Base-by-base conservation (phyloP, 2,329 filamentous ascomycete species). In the Microsporum canis region DNA sequence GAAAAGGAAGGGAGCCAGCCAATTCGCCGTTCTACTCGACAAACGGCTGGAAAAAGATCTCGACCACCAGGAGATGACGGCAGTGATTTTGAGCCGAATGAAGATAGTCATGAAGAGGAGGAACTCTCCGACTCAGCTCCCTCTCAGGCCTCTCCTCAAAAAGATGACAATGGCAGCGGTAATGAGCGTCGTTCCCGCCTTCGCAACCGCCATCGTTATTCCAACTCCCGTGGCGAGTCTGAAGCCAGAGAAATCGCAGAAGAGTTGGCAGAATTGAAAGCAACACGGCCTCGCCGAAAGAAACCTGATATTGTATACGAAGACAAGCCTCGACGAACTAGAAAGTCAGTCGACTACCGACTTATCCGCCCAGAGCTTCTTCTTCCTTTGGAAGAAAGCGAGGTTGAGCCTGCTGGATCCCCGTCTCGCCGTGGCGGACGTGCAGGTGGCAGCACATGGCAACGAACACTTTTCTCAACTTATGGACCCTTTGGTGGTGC, bases 401-500 rank as follows among this genome's bases (percentile, higher is more conserved):
- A 83, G 53, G 83, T 86, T 56, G 84, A 85, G 61, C 78, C 83
- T 7, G 83, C 82, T 4, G 83, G 88, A 5, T 87, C 88, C 2
- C 85, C 88, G 41, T 83, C 85, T 27, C 85, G 86, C 61, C 83
- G 84, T 63, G 84, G 84, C 65, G 84, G 88, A 55, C 83, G 84
- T 38, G 84, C 81, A 41, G 81, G 78, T 34, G 77, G 78, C 8
- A 71, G 74, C 53, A 76, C 76, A 49, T 90, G 86, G 85, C 89
- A 92, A 70, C 87, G 91, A 57, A 89, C 82, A 61, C 80, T 97
- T 36, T 92, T 95, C 74, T 91, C 90, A 27, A 95, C 91, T 0
- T 89, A 87, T 70, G 94, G 94, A 6, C 94, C 94, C 1, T 97
- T 99, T 73, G 94, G 91, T 62, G 91, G 94, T 47, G 88, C 88